phyloP scores from a whole-genome alignment of 257 asterid species.

The Eucommia ulmoides region DNA sequence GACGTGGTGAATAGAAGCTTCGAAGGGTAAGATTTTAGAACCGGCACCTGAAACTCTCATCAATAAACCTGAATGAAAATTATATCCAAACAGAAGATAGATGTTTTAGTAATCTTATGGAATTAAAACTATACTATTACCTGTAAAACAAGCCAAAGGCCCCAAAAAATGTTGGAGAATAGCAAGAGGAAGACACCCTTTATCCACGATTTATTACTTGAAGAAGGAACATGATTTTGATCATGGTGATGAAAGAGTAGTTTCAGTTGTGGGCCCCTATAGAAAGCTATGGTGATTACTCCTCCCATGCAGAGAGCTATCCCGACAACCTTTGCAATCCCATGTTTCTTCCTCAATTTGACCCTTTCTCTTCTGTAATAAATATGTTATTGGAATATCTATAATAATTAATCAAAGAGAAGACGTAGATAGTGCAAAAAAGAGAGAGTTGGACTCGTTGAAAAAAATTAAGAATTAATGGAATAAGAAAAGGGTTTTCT shows the following conservation, averaged over 20 bases:
- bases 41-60: conserved; percentile 23
- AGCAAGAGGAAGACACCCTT: conserved; percentile 69
- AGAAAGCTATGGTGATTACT: conserved; percentile 58
- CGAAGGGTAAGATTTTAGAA: conserved; percentile 55
- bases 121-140: too few relatives aligned
- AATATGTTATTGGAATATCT: not conserved
- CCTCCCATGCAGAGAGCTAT: conserved; percentile 51
- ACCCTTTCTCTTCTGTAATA: conserved; percentile 54
- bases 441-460: too few relatives aligned
- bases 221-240: conserved; percentile 20
- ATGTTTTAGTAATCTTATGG: too few relatives aligned
- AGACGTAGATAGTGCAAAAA: too few relatives aligned
- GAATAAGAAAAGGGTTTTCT: too few relatives aligned
- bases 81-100: too few relatives aligned
- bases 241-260: conserved; percentile 43
- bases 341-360: conserved; percentile 33
- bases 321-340: conserved; percentile 51
- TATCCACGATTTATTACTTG: conserved; percentile 44
- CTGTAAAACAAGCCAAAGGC: conserved; percentile 73
- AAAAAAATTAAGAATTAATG: too few relatives aligned
- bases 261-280: conserved; percentile 48
- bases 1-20: conserved; percentile 57
- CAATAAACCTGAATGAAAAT: too few relatives aligned
- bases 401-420: too few relatives aligned
- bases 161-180: conserved; percentile 54